phyloP scores from a whole-genome alignment of 495 filamentous ascomycete species.

The Penicillium crystallinum region DNA sequence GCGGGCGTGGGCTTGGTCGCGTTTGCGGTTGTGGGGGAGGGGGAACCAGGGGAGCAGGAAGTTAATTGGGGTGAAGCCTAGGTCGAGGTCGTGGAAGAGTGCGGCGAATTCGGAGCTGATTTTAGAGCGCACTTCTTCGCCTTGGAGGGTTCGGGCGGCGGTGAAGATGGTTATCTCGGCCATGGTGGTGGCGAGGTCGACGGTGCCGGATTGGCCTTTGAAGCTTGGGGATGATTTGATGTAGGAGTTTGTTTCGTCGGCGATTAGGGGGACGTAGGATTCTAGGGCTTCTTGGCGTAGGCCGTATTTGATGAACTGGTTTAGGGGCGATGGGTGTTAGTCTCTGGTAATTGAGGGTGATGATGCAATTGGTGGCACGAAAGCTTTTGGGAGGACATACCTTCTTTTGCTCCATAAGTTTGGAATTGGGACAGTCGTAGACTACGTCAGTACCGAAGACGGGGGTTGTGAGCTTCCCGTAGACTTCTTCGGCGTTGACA shows the following conservation, averaged over 20 bases:
- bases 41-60: constrained; percentile 84
- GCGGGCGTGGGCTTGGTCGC: constrained; percentile 68
- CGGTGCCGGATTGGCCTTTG: constrained; percentile 58
- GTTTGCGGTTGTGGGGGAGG: constrained; percentile 75
- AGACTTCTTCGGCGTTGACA: constrained; percentile 77
- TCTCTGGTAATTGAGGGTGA: neutral
- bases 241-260: constrained; percentile 66
- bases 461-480: constrained; percentile 74
- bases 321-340: neutral
- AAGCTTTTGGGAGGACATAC: constrained; percentile 9
- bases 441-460: constrained; percentile 84
- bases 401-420: constrained; percentile 82
- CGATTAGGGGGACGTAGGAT: constrained; percentile 73
- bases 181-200: constrained; percentile 65
- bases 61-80: constrained; percentile 78
- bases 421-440: constrained; percentile 82
- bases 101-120: constrained; percentile 62
- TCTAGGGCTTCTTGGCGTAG: constrained; percentile 72
- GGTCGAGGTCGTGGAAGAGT: constrained; percentile 78
- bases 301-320: constrained; percentile 78
- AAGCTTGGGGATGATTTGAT: constrained; percentile 60
- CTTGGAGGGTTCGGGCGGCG: constrained; percentile 73
- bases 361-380: neutral
- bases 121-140: constrained; percentile 70
- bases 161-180: constrained; percentile 85